Conservation (phyloP, 2,329 filamentous ascomycete species). For the Claviceps fusiformis region DNA sequence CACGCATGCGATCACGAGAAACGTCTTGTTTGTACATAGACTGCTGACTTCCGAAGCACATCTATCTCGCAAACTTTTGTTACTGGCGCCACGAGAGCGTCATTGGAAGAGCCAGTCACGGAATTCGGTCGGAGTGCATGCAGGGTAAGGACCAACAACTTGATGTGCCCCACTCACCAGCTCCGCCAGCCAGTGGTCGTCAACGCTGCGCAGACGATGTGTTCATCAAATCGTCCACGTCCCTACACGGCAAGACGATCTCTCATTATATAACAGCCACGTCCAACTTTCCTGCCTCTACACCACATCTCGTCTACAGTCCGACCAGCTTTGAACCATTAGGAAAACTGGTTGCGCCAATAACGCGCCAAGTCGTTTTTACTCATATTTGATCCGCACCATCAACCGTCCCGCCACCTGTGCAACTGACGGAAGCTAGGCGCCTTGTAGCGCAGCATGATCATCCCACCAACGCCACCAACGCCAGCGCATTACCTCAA, state of each 20-base stretch:
- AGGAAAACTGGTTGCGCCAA: neutral
- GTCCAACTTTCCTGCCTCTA: neutral
- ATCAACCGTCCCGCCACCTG: neutral
- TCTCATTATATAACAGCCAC: neutral
- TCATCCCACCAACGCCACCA: slow-evolving; percentile 6
- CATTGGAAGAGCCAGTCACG: too few relatives aligned
- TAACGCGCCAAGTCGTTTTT: slow-evolving; percentile 8
- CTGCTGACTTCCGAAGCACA: too few relatives aligned
- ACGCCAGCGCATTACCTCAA: slow-evolving; percentile 7
- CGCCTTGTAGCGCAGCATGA: slow-evolving; percentile 10
- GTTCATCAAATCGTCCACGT: neutral
- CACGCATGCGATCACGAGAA: too few relatives aligned
- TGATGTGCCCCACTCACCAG: neutral
- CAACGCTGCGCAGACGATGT: neutral
- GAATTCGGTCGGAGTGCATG: too few relatives aligned
- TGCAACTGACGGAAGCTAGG: neutral
- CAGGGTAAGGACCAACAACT: too few relatives aligned
- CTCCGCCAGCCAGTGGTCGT: neutral
- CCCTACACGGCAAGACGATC: neutral
- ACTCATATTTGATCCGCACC: neutral
- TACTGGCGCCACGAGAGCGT: too few relatives aligned
- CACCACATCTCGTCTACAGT: neutral
- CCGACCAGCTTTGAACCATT: neutral
- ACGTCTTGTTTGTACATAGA: too few relatives aligned
- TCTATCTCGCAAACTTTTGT: too few relatives aligned